A percentile compares a stretch with the other conserved stretches of the same genome.
Conservation (phyloP, 345 rosid genomes). For the Reutealis trisperma region DNA sequence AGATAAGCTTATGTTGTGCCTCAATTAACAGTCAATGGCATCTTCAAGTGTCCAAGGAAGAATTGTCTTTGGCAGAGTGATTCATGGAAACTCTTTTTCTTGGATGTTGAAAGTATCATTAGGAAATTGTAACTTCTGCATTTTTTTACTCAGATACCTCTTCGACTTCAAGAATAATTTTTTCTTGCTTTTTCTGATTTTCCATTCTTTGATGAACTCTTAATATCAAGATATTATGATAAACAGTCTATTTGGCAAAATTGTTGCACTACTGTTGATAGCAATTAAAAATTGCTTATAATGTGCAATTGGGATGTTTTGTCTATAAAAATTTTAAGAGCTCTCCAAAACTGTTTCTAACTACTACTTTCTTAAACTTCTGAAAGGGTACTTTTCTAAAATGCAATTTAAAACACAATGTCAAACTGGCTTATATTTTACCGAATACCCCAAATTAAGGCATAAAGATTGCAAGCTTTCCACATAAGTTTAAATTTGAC, state of each 20-base stretch:
- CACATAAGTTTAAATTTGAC: neutral
- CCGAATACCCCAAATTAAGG: neutral
- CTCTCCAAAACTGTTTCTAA: neutral
- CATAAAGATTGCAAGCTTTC: neutral
- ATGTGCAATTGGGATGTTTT: neutral
- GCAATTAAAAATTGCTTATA: neutral
- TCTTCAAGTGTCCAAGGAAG: neutral
- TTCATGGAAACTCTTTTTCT: slow-evolving; percentile 1
- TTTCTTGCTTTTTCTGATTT: neutral
- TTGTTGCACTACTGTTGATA: neutral
- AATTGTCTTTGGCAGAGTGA: neutral
- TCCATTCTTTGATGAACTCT: neutral
- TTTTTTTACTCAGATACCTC: neutral
- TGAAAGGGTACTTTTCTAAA: neutral
- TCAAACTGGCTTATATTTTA: neutral
- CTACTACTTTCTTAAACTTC: neutral
- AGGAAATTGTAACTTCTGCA: neutral
- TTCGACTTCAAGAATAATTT: neutral
- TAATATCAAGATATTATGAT: neutral
- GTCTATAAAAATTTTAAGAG: neutral
- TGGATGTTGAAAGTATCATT: neutral
- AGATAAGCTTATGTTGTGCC: neutral
- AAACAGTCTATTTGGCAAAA: neutral
- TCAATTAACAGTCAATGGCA: neutral
- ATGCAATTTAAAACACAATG: neutral